Conservation (phyloP, 371 early-diverging fungal species). For the Umbelopsis sp. region DNA sequence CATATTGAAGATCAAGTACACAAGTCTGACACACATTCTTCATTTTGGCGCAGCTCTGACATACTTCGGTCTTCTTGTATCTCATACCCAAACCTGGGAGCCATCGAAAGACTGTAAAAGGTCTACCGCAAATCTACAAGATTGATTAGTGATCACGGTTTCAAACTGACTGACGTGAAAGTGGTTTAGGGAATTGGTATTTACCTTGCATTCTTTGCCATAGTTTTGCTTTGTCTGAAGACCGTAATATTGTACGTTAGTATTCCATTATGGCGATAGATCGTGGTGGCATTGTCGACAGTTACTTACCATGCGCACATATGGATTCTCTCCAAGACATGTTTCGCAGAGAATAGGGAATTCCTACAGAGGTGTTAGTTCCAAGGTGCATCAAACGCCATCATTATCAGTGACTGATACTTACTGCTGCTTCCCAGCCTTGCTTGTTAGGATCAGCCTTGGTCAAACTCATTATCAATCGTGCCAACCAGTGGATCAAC, state of each 20-base stretch:
- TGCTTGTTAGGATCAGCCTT: constrained; percentile 75
- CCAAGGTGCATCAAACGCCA: background rate
- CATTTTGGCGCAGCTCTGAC: constrained; percentile 95
- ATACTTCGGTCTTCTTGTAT: constrained; percentile 96
- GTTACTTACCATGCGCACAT: constrained; percentile 90
- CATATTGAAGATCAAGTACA: constrained; percentile 92
- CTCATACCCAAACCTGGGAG: constrained; percentile 93
- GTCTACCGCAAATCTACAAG: constrained; percentile 79
- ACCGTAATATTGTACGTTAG: background rate
- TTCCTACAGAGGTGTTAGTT: constrained; percentile 49
- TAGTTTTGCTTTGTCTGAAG: constrained; percentile 74
- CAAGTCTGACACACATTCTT: constrained; percentile 99
- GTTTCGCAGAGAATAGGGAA: constrained; percentile 94
- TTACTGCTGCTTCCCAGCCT: constrained; percentile 75
- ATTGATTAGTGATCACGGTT: constrained; percentile 9
- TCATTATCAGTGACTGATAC: background rate
- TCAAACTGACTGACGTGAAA: no score
- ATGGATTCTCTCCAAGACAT: constrained; percentile 96
- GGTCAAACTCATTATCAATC: constrained; percentile 50
- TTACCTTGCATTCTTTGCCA: constrained; percentile 92
- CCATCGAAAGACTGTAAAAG: constrained; percentile 98
- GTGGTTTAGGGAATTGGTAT: background rate
- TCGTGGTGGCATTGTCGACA: background rate
- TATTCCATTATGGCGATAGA: background rate
- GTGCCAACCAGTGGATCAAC: background rate